A percentile compares a stretch with the other conserved stretches of the same genome.
phyloP scores from a whole-genome alignment of 495 filamentous ascomycete genomes.

The Acidomyces sp. region DNA sequence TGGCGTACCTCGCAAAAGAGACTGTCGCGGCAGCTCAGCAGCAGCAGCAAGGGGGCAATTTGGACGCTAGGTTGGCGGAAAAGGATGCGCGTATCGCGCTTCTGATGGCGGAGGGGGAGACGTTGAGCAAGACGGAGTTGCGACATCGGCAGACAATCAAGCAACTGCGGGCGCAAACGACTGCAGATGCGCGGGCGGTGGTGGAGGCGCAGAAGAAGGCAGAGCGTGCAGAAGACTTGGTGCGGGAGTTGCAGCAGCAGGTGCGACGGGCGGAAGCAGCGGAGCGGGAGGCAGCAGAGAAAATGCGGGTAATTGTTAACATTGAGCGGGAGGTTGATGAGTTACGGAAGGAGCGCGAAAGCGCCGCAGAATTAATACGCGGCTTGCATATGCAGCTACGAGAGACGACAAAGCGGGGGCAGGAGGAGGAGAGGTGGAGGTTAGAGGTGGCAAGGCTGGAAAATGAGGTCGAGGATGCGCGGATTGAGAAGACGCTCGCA shows the following conservation, averaged over 20 bases:
- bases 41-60: constrained; percentile 46
- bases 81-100: constrained; percentile 83
- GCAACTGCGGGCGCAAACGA: constrained; percentile 53
- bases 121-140: constrained; percentile 71
- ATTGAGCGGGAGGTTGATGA: constrained; percentile 58
- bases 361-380: constrained; percentile 49
- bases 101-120: constrained; percentile 85
- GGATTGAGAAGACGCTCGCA: constrained; percentile 63
- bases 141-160: constrained; percentile 72
- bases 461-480: constrained; percentile 54
- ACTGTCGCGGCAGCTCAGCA: constrained; percentile 57
- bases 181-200: constrained; percentile 51
- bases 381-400: constrained; percentile 59
- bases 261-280: constrained; percentile 32
- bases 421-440: constrained; percentile 44
- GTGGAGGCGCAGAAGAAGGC: constrained; percentile 44
- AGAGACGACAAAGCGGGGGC: constrained; percentile 52
- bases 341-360: constrained; percentile 50
- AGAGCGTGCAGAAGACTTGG: constrained; percentile 44
- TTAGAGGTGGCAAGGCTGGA: constrained; percentile 35
- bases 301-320: constrained; percentile 49
- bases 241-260: constrained; percentile 22
- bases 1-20: constrained; percentile 73
- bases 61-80: constrained; percentile 67
- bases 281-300: constrained; percentile 52